phyloP scores from a whole-genome alignment of 1,284 basidiomycete genomes.

The Ustilago bromivora region DNA sequence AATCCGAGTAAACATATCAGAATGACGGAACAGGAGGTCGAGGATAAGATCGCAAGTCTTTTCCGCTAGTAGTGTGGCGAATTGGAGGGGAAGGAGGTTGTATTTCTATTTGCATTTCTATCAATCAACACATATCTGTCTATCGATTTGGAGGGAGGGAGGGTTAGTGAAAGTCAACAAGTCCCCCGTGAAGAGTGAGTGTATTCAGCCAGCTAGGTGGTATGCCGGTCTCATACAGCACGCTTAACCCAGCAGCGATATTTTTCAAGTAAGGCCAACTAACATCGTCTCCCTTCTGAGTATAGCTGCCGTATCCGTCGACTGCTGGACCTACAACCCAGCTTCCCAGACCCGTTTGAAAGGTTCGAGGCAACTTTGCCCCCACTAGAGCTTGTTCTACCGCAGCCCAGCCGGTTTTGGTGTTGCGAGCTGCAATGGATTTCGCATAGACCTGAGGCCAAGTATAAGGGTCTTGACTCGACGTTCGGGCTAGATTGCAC shows the following conservation, averaged over 20 bases:
- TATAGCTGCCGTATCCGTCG: conserved; percentile 55
- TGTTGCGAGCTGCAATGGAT: conserved; percentile 25
- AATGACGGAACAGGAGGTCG: conserved; percentile 58
- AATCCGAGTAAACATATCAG: conserved; percentile 62
- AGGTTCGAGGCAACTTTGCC: conserved; percentile 23
- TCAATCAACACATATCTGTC: conserved; percentile 1
- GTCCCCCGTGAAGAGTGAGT: conserved; percentile 53
- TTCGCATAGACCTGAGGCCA: conserved; percentile 50
- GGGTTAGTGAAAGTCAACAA: conserved; percentile 59
- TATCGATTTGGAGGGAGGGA: neutral
- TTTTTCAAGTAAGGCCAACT: conserved; percentile 56
- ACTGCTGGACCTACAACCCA: conserved; percentile 68
- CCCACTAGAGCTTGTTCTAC: conserved; percentile 23
- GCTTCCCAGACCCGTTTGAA: conserved; percentile 57
- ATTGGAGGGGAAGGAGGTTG: neutral
- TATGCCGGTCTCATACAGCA: conserved; percentile 53
- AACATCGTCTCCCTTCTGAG: conserved; percentile 59
- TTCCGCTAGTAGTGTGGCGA: conserved; percentile 30
- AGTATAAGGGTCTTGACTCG: conserved; percentile 57
- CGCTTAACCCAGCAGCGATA: conserved; percentile 52
- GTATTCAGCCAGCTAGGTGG: conserved; percentile 48
- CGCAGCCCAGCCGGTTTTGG: conserved; percentile 10
- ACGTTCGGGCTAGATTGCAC: conserved; percentile 60
- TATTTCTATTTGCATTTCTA: conserved; percentile 24
- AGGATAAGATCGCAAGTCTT: conserved; percentile 51